Base-by-base conservation (phyloP, 139 green algal genomes). In the Gonium pectorale region DNA sequence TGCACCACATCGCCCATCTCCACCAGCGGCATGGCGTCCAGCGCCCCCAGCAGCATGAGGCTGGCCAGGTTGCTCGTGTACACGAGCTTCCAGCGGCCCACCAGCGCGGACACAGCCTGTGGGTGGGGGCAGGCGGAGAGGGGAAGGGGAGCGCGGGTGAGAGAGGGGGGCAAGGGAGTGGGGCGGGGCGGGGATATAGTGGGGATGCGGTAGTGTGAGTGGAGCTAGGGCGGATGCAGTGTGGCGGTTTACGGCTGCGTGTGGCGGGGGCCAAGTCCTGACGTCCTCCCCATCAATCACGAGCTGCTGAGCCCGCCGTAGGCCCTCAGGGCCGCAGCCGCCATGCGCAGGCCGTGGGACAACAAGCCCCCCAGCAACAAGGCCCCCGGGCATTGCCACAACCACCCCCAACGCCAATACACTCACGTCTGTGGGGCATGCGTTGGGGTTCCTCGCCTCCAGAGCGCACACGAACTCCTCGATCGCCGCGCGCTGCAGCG, bases 1-100 rank as follows among this genome's bases (percentile, higher is more conserved):
- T 94, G 91, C 21, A 38, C 81, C 86, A 96, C 94, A n/a, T 94
- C 91, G 8, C 92, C 93, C 43, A 96, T 80, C 41, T 90, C 89
- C 40, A 95, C 84, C 66, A 92, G 54, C 26, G 93, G 93, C 38
- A 96, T 62, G 31, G 51, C 62, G 41, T 90, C 64, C 29, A 92
- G 71, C 11, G 92, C 92, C 33, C 75, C 86, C 40, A 96, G 86
- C 70, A 96, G 78, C 77, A 91, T 70, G 31, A 92, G 66, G 27
- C 92, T 88, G 86, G 91, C 89, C 13, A 85, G 86, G 82, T 89
- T 92, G 54, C 80, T 90, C 8, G 92, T 95, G 93, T 95, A 95
- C 59, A 92, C 91, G 82, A 93, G 80, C 66, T 90, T 90, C 90
- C 90, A 94, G 17, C 88, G 89, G 5, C 92, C 92, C 1, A 80